These are phyloP conservation scores for Trichosporon coremiiforme DNA, from an alignment of 1,284 basidiomycete species.

Conservation along the genomic window DNA sequence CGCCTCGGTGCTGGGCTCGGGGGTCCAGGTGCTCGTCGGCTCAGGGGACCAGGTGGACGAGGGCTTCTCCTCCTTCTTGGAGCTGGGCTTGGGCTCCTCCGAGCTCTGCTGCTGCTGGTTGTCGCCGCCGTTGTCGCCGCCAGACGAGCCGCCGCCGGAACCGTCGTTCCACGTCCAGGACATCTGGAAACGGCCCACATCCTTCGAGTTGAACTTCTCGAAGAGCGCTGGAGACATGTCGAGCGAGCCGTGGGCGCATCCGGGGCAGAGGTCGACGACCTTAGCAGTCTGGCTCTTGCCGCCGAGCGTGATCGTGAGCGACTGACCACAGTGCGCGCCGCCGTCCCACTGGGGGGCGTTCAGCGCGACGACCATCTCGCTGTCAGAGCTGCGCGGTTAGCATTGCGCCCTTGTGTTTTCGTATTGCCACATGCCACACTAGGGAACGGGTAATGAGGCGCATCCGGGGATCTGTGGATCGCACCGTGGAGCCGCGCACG, in stretches of 20 bases:
- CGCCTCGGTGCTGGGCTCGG: conserved; percentile 36
- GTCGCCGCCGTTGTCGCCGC: background rate
- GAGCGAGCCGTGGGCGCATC: conserved; percentile 63
- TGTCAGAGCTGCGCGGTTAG: conserved; percentile 19
- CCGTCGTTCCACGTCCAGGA: conserved; percentile 63
- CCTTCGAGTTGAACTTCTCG: conserved; percentile 50
- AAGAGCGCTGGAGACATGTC: conserved; percentile 80
- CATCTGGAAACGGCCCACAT: conserved; percentile 63
- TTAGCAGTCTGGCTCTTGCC: conserved; percentile 66
- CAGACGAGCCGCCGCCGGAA: conserved; percentile 19
- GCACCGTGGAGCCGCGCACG: background rate
- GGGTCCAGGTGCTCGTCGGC: conserved; percentile 39
- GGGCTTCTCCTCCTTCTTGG: conserved; percentile 38
- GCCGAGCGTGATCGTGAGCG: conserved; percentile 65
- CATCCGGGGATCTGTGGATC: background rate
- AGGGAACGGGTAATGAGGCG: too few species aligned
- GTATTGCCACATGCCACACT: background rate
- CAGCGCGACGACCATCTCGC: conserved; percentile 54
- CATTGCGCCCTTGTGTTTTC: background rate
- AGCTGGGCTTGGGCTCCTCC: conserved; percentile 28
- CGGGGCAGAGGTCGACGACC: conserved; percentile 65
- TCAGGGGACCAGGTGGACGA: conserved; percentile 34
- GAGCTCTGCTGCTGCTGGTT: conserved; percentile 11
- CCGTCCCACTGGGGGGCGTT: conserved; percentile 57
- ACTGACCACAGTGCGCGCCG: conserved; percentile 65